A percentile compares a stretch with the other conserved stretches of the same genome.
phyloP scores from a whole-genome alignment of 495 filamentous ascomycete species.

The Podospora appendiculata region DNA sequence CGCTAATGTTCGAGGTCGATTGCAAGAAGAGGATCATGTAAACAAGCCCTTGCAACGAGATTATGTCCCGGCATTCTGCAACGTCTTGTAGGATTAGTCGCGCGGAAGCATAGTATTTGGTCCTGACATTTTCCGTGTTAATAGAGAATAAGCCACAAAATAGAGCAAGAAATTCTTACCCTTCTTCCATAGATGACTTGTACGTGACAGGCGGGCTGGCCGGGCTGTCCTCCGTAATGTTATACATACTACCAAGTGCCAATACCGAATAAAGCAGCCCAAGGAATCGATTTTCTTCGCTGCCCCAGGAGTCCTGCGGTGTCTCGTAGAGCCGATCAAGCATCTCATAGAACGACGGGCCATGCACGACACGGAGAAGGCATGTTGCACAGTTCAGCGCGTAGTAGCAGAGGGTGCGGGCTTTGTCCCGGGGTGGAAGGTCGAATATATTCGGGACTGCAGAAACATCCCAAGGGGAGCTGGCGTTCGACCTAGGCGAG shows the following conservation, averaged over 20 bases:
- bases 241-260: constrained; percentile 82
- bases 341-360: constrained; percentile 72
- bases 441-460: constrained; percentile 54
- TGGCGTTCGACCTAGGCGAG: constrained; percentile 57
- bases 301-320: constrained; percentile 57
- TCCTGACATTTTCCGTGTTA: constrained; percentile 37
- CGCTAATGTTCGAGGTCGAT: constrained; percentile 81
- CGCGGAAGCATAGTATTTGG: constrained; percentile 77
- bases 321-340: constrained; percentile 74
- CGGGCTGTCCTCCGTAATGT: constrained; percentile 36
- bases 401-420: constrained; percentile 62
- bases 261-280: constrained; percentile 78
- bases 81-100: constrained; percentile 73
- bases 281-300: constrained; percentile 72
- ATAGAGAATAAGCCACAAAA: background rate
- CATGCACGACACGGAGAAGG: constrained; percentile 80
- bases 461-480: constrained; percentile 50
- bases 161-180: constrained; percentile 39
- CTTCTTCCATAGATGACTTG: constrained; percentile 69
- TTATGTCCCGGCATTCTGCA: constrained; percentile 83
- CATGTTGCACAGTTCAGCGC: constrained; percentile 78
- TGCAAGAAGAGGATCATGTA: constrained; percentile 94
- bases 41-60: constrained; percentile 74
- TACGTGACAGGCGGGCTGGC: constrained; percentile 37
- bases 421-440: constrained; percentile 62